Percentiles rank a stretch among this genome's conserved stretches.
These are phyloP conservation scores for Sphaerulina musiva DNA, from an alignment of 2,329 filamentous ascomycete genomes.

Conservation along the genomic window DNA sequence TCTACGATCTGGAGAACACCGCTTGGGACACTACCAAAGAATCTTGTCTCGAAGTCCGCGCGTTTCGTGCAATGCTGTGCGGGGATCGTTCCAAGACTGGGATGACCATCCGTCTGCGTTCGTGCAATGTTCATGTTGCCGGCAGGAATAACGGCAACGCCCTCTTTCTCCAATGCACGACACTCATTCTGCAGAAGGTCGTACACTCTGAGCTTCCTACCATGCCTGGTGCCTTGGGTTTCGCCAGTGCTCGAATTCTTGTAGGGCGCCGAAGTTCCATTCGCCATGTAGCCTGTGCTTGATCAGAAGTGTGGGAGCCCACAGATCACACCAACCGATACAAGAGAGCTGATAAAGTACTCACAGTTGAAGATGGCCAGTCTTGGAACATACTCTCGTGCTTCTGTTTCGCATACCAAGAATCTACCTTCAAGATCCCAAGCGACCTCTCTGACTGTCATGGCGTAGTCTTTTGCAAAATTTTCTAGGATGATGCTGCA, in stretches of 20 bases:
- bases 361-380: constrained; percentile 44
- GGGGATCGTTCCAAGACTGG: constrained; percentile 42
- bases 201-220: constrained; percentile 48
- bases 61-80: constrained; percentile 47
- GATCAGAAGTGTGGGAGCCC: not conserved
- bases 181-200: constrained; percentile 42
- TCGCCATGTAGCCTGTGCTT: constrained; percentile 36
- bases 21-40: constrained; percentile 33
- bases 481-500: constrained; percentile 45
- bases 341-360: not conserved
- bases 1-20: no score
- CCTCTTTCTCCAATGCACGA: constrained; percentile 34
- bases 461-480: constrained; percentile 31
- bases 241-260: constrained; percentile 40
- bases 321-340: not conserved
- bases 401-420: constrained; percentile 40
- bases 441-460: constrained; percentile 36
- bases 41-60: constrained; percentile 45
- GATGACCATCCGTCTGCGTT: constrained; percentile 41
- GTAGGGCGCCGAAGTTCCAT: constrained; percentile 47
- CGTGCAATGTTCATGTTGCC: constrained; percentile 51
- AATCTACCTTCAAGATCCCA: constrained; percentile 50
- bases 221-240: constrained; percentile 44
- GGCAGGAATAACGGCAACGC: constrained; percentile 39
- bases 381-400: constrained; percentile 19